These are phyloP conservation scores for Phialophora chinensis DNA, from an alignment of 2,329 filamentous ascomycete genomes.

Conservation along the genomic window DNA sequence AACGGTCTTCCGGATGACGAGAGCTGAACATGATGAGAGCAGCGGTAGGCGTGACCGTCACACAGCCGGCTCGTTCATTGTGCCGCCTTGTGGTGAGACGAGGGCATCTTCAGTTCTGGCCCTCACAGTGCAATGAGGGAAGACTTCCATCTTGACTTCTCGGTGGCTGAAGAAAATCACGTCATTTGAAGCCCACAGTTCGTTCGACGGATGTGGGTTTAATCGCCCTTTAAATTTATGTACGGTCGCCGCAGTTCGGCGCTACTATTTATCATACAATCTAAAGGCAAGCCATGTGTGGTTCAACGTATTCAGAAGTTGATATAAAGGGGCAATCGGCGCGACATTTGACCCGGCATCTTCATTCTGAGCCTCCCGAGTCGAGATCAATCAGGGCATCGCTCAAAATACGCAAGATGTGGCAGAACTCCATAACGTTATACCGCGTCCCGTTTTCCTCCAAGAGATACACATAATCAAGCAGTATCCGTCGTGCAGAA, in stretches of 20 bases:
- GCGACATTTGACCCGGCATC: not conserved
- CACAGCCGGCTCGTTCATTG: not conserved
- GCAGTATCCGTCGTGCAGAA: conserved; percentile 56
- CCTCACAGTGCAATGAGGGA: too few relatives aligned
- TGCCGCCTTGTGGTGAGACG: not conserved
- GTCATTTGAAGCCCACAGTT: conserved; percentile 8
- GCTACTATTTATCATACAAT: not conserved
- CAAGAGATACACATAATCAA: conserved; percentile 59
- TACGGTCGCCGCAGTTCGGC: not conserved
- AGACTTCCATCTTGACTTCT: too few relatives aligned
- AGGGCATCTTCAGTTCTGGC: not conserved
- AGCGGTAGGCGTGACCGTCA: not conserved
- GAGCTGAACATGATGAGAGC: conserved; percentile 26
- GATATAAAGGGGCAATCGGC: not conserved
- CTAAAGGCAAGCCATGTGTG: not conserved
- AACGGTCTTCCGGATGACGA: conserved; percentile 72
- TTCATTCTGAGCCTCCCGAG: conserved; percentile 9
- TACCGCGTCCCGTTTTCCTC: conserved; percentile 58
- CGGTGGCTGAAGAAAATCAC: not conserved
- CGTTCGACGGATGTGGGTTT: not conserved
- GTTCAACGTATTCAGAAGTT: not conserved
- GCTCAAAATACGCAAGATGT: conserved; percentile 61
- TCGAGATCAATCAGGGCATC: conserved; percentile 42
- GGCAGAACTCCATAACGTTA: conserved; percentile 57
- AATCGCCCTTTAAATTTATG: not conserved